Conservation (phyloP, 2,329 filamentous ascomycete species). For the Calonectria pauciramosa region DNA sequence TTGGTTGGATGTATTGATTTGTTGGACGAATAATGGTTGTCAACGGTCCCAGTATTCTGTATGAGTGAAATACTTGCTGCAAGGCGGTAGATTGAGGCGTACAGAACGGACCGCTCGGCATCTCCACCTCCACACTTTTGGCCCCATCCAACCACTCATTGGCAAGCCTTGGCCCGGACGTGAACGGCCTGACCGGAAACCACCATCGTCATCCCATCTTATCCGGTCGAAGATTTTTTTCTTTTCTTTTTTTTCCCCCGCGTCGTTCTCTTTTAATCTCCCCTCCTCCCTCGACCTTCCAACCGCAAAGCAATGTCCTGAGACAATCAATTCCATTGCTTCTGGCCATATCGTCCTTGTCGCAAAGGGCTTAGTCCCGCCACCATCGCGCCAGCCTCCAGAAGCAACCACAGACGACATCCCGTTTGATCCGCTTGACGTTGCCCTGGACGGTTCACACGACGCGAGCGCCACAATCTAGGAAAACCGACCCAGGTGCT, state of each 20-base stretch:
- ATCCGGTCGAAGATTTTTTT: conserved; percentile 23
- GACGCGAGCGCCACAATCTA: neutral
- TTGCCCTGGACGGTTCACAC: neutral
- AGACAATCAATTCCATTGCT: conserved; percentile 22
- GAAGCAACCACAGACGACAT: neutral
- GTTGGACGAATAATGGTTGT: neutral
- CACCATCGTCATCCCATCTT: conserved; percentile 22
- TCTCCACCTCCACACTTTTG: conserved; percentile 44
- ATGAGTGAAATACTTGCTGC: conserved; percentile 44
- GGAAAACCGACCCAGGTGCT: neutral
- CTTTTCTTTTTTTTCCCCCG: conserved; percentile 19
- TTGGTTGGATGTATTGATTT: neutral
- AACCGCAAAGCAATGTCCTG: conserved; percentile 30
- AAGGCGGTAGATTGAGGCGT: conserved; percentile 31
- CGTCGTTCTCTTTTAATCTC: conserved; percentile 23
- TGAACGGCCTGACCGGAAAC: conserved; percentile 45
- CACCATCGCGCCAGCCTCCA: conserved; percentile 4
- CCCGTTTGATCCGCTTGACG: neutral
- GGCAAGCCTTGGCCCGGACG: conserved; percentile 39
- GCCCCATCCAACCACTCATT: conserved; percentile 41
- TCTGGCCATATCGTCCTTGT: conserved; percentile 8
- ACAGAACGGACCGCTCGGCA: conserved; percentile 44
- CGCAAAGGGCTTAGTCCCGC: conserved; percentile 2
- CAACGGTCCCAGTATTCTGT: neutral
- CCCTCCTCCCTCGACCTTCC: conserved; percentile 27